Evolutionary conservation across 768 basidiomycete species (phyloP), one percentile per base, ranked within the genome.

Genomic region (Clathrus columnatus): DNA sequence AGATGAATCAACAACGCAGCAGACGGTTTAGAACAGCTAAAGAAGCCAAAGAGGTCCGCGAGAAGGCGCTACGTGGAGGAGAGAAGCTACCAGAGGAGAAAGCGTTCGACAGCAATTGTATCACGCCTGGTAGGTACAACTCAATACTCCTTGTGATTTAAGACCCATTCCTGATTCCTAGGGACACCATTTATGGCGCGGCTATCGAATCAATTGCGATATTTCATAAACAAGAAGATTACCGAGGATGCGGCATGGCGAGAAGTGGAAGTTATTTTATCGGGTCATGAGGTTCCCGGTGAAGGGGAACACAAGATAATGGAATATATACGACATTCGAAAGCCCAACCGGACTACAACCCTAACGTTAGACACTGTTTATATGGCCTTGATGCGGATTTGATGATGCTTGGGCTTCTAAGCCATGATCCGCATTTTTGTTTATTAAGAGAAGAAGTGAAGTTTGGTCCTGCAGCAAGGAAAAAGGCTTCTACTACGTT

Each of bases 261-360:
- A 57, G 80, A 85, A 54, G 82, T 98, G 42, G 77, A 92, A 64
- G 92, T 98, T 20, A 89, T 99, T 36, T 75, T 99, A 32, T 95
- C 91, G 26, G 96, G 96, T 10, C 93, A 98, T 68, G 95, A 99
- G 63, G 94, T 97, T 2, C 96, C 96, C 0, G 96, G 96, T 61
- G 96, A 99, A 70, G 96, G 96, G 57, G 96, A 99, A 67, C 96
- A 99, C 80, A 99, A 99, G 77, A 94, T 99, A 62, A 97, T 98
- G 89, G 96, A 97, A 68, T 99, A 94, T 70, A 98, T 99, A 67
- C 86, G 96, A 36, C 72, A 92, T 58, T 85, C 87, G 51, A 87
- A 94, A 62, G 94, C 96, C 27, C 96, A 98, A 68, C 90, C 88
- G 7, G 86, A 91, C 67, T 94, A 98, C 73, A 87, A 96, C 70